Percentiles rank a stretch among this genome's conserved stretches.
Evolutionary conservation across 2,329 filamentous ascomycete genomes (phyloP).

Genomic region (Thermoascus crustaceus): DNA sequence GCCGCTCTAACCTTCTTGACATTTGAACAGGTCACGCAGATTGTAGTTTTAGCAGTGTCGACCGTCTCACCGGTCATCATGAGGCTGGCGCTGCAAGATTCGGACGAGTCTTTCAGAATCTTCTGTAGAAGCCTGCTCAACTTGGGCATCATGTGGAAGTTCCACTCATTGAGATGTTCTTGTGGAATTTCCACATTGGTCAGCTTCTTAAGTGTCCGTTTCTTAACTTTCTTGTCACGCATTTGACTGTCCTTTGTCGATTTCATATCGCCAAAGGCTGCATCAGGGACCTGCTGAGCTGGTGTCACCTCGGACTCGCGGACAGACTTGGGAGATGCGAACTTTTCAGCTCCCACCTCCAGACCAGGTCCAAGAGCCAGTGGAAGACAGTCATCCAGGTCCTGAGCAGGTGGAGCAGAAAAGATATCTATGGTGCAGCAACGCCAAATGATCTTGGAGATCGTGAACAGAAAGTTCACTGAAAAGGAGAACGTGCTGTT

Average conservation of each 20-base stretch:
- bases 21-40: slow-evolving; percentile 56
- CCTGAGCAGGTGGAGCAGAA: slow-evolving; percentile 30
- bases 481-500: slow-evolving; percentile 36
- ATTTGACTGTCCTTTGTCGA: slow-evolving; percentile 10
- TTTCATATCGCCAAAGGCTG: slow-evolving; percentile 18
- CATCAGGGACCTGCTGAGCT: slow-evolving; percentile 13
- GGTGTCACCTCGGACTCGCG: slow-evolving; percentile 9
- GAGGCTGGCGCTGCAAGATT: slow-evolving; percentile 54
- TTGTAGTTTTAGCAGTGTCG: slow-evolving; percentile 52
- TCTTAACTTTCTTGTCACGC: slow-evolving; percentile 28
- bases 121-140: slow-evolving; percentile 52
- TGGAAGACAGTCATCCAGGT: slow-evolving; percentile 35
- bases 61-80: slow-evolving; percentile 52
- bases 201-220: slow-evolving; percentile 38
- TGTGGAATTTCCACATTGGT: slow-evolving; percentile 46
- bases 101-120: slow-evolving; percentile 50
- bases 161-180: slow-evolving; percentile 50
- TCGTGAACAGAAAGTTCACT: slow-evolving; percentile 37
- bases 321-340: slow-evolving; percentile 2
- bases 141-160: slow-evolving; percentile 48
- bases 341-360: slow-evolving; percentile 18
- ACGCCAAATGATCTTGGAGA: slow-evolving; percentile 35
- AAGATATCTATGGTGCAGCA: slow-evolving; percentile 36
- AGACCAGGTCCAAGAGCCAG: slow-evolving; percentile 30
- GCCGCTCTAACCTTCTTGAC: slow-evolving; percentile 50